phyloP scores from a whole-genome alignment of 148 eudicot genomes.

The Agrostemma githago region DNA sequence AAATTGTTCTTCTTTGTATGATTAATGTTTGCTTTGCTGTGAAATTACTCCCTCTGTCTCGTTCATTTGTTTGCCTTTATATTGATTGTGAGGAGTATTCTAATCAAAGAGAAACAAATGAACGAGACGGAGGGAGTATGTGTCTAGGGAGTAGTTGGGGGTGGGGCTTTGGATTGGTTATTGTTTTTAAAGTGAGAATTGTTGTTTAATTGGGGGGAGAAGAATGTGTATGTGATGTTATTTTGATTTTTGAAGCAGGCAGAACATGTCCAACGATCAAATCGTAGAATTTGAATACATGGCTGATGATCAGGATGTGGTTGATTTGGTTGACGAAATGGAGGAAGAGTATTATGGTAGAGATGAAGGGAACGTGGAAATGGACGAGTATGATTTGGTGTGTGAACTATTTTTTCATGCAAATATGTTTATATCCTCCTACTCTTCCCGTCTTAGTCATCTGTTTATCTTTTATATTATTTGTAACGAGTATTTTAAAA shows the following conservation, averaged over 20 bases:
- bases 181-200: background rate
- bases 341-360: slow-evolving; percentile 40
- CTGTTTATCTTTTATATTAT: background rate
- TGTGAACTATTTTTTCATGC: slow-evolving; percentile 16
- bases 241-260: slow-evolving; percentile 16
- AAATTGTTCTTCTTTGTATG: background rate
- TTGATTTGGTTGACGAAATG: slow-evolving; percentile 43
- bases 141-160: slow-evolving; percentile 5
- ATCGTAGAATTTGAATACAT: slow-evolving; percentile 39
- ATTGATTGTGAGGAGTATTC: too few species aligned
- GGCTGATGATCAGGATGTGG: slow-evolving; percentile 54
- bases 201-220: slow-evolving; percentile 13
- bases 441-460: background rate
- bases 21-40: background rate
- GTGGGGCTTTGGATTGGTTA: background rate
- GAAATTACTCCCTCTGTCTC: background rate
- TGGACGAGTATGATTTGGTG: slow-evolving; percentile 73
- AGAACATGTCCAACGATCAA: slow-evolving; percentile 37
- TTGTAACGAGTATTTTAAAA: too few species aligned
- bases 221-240: slow-evolving; percentile 18
- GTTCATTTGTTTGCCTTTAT: background rate
- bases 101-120: too few species aligned
- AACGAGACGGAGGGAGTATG: background rate
- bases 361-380: slow-evolving; percentile 29
- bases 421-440: background rate